phyloP scores from a whole-genome alignment of 2,329 filamentous ascomycete species.

The Biscogniauxia sp. region DNA sequence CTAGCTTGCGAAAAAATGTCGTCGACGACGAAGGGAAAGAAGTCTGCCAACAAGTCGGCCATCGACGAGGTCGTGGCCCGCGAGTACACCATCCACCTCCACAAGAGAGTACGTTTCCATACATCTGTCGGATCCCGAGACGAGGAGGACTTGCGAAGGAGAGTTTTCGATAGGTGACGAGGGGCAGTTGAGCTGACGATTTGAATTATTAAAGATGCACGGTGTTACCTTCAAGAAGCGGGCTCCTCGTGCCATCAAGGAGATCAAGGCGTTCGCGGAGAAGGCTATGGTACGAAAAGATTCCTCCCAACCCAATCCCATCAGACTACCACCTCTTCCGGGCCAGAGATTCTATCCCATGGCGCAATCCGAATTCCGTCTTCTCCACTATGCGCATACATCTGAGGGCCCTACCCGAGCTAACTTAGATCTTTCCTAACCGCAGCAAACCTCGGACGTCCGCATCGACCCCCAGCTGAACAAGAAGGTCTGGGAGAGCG shows the following conservation, averaged over 20 bases:
- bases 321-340: neutral
- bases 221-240: conserved; percentile 99
- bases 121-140: neutral
- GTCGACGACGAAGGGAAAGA: conserved; percentile 58
- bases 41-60: conserved; percentile 79
- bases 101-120: conserved; percentile 85
- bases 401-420: conserved; percentile 1
- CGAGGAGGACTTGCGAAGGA: neutral
- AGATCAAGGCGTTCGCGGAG: conserved; percentile 93
- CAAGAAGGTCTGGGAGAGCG: conserved; percentile 99
- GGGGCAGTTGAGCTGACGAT: conserved; percentile 33
- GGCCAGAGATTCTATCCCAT: neutral
- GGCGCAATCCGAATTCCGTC: neutral
- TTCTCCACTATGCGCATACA: neutral
- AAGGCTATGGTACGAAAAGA: conserved; percentile 84
- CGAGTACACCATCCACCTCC: conserved; percentile 99
- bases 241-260: conserved; percentile 97
- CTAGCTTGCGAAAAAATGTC: conserved; percentile 52
- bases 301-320: conserved; percentile 2
- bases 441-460: conserved; percentile 91
- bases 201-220: conserved; percentile 69
- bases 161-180: conserved; percentile 10
- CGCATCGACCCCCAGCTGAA: conserved; percentile 98
- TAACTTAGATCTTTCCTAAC: conserved; percentile 20
- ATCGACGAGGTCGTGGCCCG: conserved; percentile 98